Conservation (phyloP, 108 stramenopile genomes). For the Hondaea fermentalgiana region DNA sequence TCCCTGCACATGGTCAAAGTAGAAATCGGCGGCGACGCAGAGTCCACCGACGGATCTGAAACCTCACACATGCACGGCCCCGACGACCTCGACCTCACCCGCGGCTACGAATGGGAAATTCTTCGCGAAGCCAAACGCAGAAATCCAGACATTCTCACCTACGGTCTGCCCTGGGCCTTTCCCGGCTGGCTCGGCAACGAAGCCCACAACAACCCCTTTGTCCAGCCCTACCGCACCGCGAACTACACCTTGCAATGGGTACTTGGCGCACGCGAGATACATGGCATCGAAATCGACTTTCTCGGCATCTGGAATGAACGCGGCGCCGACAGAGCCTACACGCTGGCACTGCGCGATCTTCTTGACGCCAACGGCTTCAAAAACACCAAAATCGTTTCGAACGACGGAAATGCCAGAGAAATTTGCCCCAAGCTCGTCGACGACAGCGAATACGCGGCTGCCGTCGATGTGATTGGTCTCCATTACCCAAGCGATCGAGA, state of each 20-base stretch:
- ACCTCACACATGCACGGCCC: not conserved
- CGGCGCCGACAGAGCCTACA: not conserved
- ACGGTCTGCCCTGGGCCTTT: not conserved
- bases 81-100: not conserved
- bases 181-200: not conserved
- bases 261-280: not conserved
- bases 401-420: not conserved
- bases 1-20: not conserved
- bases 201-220: not conserved
- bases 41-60: not conserved
- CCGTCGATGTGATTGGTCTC: not conserved
- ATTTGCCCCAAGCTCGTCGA: not conserved
- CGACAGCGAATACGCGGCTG: not conserved
- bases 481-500: not conserved
- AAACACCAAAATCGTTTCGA: not conserved
- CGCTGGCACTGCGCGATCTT: not conserved
- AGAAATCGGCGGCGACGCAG: not conserved
- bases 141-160: not conserved
- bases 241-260: conserved; percentile 6
- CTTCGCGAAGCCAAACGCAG: not conserved
- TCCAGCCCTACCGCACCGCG: not conserved
- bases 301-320: conserved; percentile 7
- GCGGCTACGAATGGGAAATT: not conserved
- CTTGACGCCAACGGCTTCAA: not conserved
- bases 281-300: not conserved